A percentile compares a stretch with the other conserved stretches of the same genome.
phyloP scores from a whole-genome alignment of 352 stramenopile species.

The Globisporangium lucens region DNA sequence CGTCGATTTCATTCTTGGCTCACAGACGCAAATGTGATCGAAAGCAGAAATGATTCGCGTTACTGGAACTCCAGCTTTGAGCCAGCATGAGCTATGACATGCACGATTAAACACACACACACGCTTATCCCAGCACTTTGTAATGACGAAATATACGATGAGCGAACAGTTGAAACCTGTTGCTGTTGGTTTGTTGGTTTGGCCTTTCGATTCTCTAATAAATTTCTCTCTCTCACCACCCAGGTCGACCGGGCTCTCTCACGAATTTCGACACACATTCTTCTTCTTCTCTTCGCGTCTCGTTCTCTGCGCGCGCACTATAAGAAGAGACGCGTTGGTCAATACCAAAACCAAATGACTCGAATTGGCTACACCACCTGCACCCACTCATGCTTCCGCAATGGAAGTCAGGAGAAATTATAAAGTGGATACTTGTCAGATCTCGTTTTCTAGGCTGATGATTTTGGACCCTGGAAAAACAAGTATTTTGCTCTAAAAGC shows the following conservation, averaged over 20 bases:
- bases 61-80: neutral
- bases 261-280: neutral
- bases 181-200: no score
- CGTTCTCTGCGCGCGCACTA: neutral
- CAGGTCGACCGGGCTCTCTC: neutral
- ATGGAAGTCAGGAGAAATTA: neutral
- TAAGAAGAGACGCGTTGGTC: neutral
- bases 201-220: neutral
- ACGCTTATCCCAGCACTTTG: no score
- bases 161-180: no score
- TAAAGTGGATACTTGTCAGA: neutral
- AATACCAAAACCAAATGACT: neutral
- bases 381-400: neutral
- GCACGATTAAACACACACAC: no score
- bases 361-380: neutral
- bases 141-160: no score
- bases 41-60: neutral
- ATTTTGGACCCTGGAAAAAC: neutral
- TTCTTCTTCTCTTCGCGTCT: neutral
- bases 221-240: neutral
- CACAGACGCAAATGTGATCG: neutral
- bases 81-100: no score
- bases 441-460: no score
- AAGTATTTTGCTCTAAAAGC: no score
- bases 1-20: neutral